phyloP scores from a whole-genome alignment of 495 filamentous ascomycete genomes.

The Tuber brumale region DNA sequence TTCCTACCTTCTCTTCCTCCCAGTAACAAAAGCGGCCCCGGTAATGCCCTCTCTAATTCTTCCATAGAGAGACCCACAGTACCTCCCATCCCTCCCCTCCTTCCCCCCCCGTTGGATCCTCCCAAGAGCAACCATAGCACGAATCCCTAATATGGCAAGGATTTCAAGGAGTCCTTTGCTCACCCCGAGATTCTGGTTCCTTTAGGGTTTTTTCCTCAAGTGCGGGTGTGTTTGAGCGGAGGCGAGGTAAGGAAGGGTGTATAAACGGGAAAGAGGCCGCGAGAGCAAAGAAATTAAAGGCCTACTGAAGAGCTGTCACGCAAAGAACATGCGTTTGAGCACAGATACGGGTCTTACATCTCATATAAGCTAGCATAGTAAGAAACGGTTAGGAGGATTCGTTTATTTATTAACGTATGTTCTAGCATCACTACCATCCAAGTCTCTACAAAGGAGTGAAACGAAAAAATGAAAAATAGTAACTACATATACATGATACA shows the following conservation, averaged over 20 bases:
- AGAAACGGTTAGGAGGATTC: background rate
- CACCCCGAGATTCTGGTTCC: background rate
- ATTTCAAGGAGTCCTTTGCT: background rate
- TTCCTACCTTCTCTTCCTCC: conserved; percentile 2
- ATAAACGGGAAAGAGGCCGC: conserved; percentile 10
- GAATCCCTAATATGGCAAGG: background rate
- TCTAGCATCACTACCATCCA: background rate
- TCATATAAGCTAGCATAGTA: background rate
- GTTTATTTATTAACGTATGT: background rate
- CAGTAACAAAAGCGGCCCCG: conserved; percentile 11
- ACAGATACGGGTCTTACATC: conserved; percentile 95
- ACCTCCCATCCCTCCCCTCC: conserved; percentile 6
- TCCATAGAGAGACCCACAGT: conserved; percentile 19
- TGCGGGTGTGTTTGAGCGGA: background rate
- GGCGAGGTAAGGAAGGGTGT: background rate
- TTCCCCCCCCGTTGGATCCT: background rate
- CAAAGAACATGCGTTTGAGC: conserved; percentile 66
- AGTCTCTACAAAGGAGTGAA: background rate
- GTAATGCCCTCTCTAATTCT: conserved; percentile 12
- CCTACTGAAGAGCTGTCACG: conserved; percentile 85
- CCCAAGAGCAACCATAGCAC: background rate
- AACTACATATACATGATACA: background rate
- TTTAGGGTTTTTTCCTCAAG: background rate
- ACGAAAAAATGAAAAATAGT: background rate
- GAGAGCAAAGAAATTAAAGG: conserved; percentile 40